Percentiles rank a stretch among this genome's conserved stretches.
Conservation (phyloP, 2,329 filamentous ascomycete genomes). For the Rhynchosporium secalis region DNA sequence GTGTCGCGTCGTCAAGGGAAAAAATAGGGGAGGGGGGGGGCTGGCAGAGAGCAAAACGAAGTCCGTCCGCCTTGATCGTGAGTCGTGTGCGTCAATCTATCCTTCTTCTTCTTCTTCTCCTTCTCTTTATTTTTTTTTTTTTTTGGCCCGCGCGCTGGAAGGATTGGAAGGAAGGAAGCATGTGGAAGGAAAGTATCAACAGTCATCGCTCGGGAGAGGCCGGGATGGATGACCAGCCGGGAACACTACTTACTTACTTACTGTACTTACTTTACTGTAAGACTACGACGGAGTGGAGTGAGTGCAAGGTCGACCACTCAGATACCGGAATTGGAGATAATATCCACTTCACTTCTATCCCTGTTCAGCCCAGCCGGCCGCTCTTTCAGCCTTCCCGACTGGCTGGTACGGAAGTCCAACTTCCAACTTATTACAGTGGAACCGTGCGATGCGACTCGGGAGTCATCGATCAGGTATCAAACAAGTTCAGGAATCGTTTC, state of each 20-base stretch:
- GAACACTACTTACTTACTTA: too few relatives aligned
- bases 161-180: neutral
- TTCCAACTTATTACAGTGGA: too few relatives aligned
- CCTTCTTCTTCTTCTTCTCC: too few relatives aligned
- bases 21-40: neutral
- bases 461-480: too few relatives aligned
- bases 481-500: too few relatives aligned
- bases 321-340: neutral
- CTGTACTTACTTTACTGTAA: too few relatives aligned
- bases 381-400: conserved; percentile 1
- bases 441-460: too few relatives aligned
- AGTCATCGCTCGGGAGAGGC: conserved; percentile 11
- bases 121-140: too few relatives aligned
- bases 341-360: neutral
- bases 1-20: conserved; percentile 2
- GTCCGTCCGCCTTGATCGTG: neutral
- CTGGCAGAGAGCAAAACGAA: too few relatives aligned
- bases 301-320: conserved; percentile 7
- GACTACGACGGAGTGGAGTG: neutral
- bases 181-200: neutral
- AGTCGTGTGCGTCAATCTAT: neutral
- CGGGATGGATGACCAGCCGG: neutral
- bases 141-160: conserved; percentile 3
- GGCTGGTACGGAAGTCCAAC: neutral
- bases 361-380: neutral